Percentiles rank a stretch among this genome's conserved stretches.
These are phyloP conservation scores for Bocquillonia castaneifolia DNA, from an alignment of 441 rosid genomes.

Conservation along the genomic window DNA sequence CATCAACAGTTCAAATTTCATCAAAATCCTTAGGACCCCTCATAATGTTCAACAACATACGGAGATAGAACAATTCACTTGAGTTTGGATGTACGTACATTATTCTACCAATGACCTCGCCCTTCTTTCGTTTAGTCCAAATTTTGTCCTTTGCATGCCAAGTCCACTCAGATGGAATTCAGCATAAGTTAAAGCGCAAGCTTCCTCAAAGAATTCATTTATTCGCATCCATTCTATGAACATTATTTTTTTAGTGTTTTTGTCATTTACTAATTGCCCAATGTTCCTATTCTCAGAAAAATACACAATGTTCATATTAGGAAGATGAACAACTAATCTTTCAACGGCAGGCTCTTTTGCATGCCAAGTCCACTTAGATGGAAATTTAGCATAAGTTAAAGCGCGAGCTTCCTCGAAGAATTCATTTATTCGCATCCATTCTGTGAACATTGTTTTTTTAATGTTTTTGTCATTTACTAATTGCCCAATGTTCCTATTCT, in stretches of 20 bases:
- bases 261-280: too few species aligned
- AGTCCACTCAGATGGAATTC: too few species aligned
- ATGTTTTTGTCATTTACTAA: neutral
- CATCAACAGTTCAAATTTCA: neutral
- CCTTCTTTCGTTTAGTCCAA: neutral
- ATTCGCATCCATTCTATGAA: too few species aligned
- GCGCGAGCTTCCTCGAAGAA: neutral
- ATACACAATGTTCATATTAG: too few species aligned
- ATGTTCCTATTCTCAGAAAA: too few species aligned
- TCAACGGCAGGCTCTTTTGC: too few species aligned
- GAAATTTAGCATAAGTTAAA: neutral
- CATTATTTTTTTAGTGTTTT: too few species aligned
- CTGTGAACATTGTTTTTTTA: neutral
- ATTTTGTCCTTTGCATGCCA: neutral
- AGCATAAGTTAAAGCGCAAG: too few species aligned
- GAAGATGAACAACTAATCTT: too few species aligned
- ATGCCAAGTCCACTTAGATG: neutral
- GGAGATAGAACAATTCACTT: neutral
- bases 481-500: neutral
- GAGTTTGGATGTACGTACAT: neutral
- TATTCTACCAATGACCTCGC: neutral
- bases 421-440: neutral
- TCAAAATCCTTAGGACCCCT: neutral
- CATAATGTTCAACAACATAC: neutral
- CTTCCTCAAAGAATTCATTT: too few species aligned